Percentiles rank a stretch among this genome's conserved stretches.
Evolutionary conservation across 805 yeast genomes (phyloP).

Genomic region (Yarrowia phangngaensis): DNA sequence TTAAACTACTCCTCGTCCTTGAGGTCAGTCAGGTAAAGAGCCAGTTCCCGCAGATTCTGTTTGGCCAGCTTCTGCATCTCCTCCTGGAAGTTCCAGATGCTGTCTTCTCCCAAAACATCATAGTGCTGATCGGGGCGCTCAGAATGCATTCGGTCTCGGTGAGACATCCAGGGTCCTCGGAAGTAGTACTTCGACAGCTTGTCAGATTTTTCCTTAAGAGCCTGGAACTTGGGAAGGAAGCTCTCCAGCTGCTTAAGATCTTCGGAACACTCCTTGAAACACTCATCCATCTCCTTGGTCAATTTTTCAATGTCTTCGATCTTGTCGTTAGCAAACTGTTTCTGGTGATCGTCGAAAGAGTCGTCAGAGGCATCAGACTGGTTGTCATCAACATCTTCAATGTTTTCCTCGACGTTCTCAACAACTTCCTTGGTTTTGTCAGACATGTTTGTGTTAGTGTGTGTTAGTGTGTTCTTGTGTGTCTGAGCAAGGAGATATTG

Average conservation of each 20-base stretch:
- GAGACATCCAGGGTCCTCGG: conserved; percentile 9
- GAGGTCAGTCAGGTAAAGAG: conserved; percentile 3
- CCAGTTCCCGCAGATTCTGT: conserved; percentile 5
- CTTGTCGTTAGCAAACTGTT: conserved; percentile 13
- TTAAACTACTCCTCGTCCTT: no score
- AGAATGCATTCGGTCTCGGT: not conserved
- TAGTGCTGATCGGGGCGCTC: not conserved
- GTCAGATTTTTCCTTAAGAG: not conserved
- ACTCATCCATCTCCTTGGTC: conserved; percentile 11
- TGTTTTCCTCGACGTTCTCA: no score
- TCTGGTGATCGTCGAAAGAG: conserved; percentile 2
- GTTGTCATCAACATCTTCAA: not conserved
- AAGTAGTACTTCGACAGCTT: conserved; percentile 21
- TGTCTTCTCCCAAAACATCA: not conserved
- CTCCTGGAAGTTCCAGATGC: conserved; percentile 1
- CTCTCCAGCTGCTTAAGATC: conserved; percentile 9
- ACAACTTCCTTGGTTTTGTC: no score
- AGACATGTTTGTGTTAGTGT: no score
- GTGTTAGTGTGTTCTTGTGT: no score
- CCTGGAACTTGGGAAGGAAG: not conserved
- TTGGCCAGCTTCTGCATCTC: conserved; percentile 8
- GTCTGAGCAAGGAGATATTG: no score
- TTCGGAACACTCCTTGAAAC: not conserved
- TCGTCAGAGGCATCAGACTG: not conserved
- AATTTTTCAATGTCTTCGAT: conserved; percentile 1